Percentiles rank a stretch among this genome's conserved stretches.
These are phyloP conservation scores for Gleditsia sinensis DNA, from an alignment of 306 rosid species.

Conservation along the genomic window DNA sequence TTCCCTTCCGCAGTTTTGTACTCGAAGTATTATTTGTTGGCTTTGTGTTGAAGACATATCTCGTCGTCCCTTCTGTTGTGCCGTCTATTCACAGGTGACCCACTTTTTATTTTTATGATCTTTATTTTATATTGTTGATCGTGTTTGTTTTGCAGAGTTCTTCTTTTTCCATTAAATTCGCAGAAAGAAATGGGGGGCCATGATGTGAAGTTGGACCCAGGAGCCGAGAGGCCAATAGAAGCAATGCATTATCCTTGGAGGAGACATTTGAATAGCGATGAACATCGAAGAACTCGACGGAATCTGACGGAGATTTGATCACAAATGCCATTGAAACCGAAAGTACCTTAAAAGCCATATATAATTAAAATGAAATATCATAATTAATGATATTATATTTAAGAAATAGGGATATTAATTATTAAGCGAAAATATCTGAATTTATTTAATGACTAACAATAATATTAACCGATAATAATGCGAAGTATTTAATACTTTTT, in stretches of 20 bases:
- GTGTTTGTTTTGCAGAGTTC: slow-evolving; percentile 42
- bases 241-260: slow-evolving; percentile 6
- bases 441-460: too few species aligned
- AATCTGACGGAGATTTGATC: background rate
- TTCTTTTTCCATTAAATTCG: too few species aligned
- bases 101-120: background rate
- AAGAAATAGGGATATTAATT: too few species aligned
- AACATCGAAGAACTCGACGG: background rate
- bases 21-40: background rate
- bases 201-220: background rate
- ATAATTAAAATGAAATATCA: too few species aligned
- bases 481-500: too few species aligned
- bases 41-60: background rate
- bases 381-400: too few species aligned
- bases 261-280: background rate
- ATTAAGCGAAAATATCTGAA: too few species aligned
- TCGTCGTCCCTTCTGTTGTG: background rate
- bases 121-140: background rate
- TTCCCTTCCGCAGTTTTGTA: background rate
- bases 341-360: background rate
- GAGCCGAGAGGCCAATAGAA: background rate
- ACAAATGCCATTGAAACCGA: background rate
- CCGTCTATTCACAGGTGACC: background rate
- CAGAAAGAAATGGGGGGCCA: background rate
- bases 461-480: too few species aligned